phyloP scores from a whole-genome alignment of 495 filamentous ascomycete genomes.

The Trichoderma reesei region DNA sequence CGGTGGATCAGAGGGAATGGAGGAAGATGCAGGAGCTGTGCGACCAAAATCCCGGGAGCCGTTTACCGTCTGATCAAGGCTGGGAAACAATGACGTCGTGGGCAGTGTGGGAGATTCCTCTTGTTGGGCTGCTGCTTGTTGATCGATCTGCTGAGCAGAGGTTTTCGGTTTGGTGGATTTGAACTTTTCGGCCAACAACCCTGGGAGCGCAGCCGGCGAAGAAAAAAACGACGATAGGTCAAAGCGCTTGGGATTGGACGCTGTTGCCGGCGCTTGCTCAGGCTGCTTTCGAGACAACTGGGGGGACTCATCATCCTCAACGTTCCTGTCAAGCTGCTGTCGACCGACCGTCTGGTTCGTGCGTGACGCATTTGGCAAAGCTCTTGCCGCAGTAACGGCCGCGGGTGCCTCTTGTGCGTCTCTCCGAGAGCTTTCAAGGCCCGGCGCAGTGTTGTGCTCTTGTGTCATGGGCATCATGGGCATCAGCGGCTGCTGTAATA shows the following conservation, averaged over 20 bases:
- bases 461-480: constrained; percentile 36
- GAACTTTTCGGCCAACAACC: constrained; percentile 11
- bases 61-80: constrained; percentile 23
- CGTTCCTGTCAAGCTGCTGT: neutral
- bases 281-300: constrained; percentile 20
- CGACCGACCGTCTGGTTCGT: neutral
- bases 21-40: constrained; percentile 16
- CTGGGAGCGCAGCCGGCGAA: constrained; percentile 33
- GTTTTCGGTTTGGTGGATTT: neutral
- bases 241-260: constrained; percentile 20
- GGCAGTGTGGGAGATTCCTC: neutral
- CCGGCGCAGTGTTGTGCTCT: constrained; percentile 33
- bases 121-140: constrained; percentile 3
- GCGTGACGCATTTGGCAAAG: neutral
- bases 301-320: constrained; percentile 22
- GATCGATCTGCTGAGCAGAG: neutral
- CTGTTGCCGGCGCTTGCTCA: constrained; percentile 11
- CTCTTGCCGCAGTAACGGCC: neutral
- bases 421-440: constrained; percentile 29
- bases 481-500: constrained; percentile 34
- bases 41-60: constrained; percentile 5
- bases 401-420: neutral
- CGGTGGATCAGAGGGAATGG: constrained; percentile 13
- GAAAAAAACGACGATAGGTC: constrained; percentile 39
- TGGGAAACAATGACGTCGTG: constrained; percentile 16